phyloP scores from a whole-genome alignment of 2,329 filamentous ascomycete species.

The Apiospora pterosperma region DNA sequence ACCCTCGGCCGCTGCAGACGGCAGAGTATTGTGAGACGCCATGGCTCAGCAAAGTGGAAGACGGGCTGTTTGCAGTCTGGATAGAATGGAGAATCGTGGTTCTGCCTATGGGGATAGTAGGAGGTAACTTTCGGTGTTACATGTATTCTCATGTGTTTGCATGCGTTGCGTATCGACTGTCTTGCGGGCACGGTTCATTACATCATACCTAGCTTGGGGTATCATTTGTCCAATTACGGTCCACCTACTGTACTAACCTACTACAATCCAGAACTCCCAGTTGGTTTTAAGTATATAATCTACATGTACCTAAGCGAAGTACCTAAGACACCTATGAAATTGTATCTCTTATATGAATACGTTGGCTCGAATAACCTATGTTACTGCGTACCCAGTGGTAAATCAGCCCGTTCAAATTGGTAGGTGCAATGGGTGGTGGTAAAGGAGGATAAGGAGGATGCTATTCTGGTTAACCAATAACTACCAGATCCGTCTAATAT shows the following conservation, averaged over 20 bases:
- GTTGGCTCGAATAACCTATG: too few species aligned
- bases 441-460: too few species aligned
- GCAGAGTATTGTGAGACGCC: slow-evolving; percentile 12
- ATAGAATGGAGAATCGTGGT: neutral
- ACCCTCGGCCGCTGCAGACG: slow-evolving; percentile 49
- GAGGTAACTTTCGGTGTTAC: too few species aligned
- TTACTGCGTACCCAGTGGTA: too few species aligned
- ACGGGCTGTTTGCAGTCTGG: neutral
- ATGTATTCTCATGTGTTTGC: neutral
- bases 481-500: neutral
- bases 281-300: too few species aligned
- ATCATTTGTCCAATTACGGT: neutral
- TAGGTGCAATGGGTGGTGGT: neutral
- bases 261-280: neutral
- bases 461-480: too few species aligned
- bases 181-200: neutral
- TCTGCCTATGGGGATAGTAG: neutral
- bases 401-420: neutral
- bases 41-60: neutral
- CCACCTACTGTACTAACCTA: neutral
- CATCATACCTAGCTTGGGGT: neutral
- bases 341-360: too few species aligned
- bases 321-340: too few species aligned
- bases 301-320: too few species aligned
- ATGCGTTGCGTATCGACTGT: neutral